Percentiles rank a stretch among this genome's conserved stretches.
Conservation (phyloP, 805 yeast genomes). For the Teunomyces funiuensis region DNA sequence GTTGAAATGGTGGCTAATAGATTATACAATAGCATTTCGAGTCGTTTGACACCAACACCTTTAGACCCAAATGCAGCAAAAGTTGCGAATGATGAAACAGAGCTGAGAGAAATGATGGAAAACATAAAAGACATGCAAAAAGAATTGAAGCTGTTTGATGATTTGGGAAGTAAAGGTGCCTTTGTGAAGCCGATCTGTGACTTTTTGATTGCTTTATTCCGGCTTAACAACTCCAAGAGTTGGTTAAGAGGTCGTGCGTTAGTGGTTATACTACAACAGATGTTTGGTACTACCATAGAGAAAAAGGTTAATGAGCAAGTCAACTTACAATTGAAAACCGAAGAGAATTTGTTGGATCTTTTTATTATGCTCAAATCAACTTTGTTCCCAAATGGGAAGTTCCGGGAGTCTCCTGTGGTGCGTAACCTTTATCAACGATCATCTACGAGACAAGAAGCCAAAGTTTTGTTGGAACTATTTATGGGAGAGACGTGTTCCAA, state of each 20-base stretch:
- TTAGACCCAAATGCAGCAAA: slow-evolving; percentile 2
- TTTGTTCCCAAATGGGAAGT: slow-evolving; percentile 48
- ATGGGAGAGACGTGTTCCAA: slow-evolving; percentile 66
- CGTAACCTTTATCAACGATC: slow-evolving; percentile 53
- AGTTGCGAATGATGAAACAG: not conserved
- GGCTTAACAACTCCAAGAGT: slow-evolving; percentile 58
- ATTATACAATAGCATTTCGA: slow-evolving; percentile 31
- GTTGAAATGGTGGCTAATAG: slow-evolving; percentile 34
- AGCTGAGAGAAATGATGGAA: slow-evolving; percentile 19
- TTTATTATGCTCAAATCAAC: slow-evolving; percentile 21
- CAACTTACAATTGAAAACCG: slow-evolving; percentile 35
- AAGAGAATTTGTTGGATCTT: slow-evolving; percentile 45
- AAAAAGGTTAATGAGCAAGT: slow-evolving; percentile 53
- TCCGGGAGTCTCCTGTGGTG: slow-evolving; percentile 44
- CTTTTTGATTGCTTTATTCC: slow-evolving; percentile 66
- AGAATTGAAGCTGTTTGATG: slow-evolving; percentile 54
- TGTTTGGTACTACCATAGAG: slow-evolving; percentile 86
- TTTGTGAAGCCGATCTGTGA: slow-evolving; percentile 85
- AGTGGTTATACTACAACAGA: slow-evolving; percentile 76
- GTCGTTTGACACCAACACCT: slow-evolving; percentile 8
- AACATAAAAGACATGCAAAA: slow-evolving; percentile 50
- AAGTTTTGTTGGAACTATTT: slow-evolving; percentile 52
- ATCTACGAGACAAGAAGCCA: slow-evolving; percentile 58
- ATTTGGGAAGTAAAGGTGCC: slow-evolving; percentile 21
- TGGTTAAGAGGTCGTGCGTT: slow-evolving; percentile 88